A percentile compares a stretch with the other conserved stretches of the same genome.
These are phyloP conservation scores for Monilinia polystroma DNA, from an alignment of 2,329 filamentous ascomycete species.

Conservation along the genomic window DNA sequence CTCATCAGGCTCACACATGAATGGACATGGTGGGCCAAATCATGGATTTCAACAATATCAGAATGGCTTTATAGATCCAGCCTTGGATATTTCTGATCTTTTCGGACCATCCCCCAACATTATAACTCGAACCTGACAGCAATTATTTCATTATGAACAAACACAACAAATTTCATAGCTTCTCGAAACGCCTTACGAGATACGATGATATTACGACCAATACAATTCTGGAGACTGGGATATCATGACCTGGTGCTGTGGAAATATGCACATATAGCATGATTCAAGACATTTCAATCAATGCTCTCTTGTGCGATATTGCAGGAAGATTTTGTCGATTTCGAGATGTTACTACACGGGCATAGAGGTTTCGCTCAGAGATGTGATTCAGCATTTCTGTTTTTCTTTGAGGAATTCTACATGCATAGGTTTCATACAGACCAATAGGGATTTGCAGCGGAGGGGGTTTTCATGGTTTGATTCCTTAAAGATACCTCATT, in stretches of 20 bases:
- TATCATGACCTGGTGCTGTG: constrained; percentile 13
- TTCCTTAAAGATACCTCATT: constrained; percentile 16
- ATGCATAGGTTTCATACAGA: constrained; percentile 2
- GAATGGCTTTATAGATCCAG: constrained; percentile 20
- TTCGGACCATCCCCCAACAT: constrained; percentile 18
- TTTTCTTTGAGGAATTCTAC: constrained; percentile 9
- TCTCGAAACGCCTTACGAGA: background rate
- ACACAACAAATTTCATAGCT: constrained; percentile 11
- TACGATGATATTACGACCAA: constrained; percentile 14
- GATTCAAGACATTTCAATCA: background rate
- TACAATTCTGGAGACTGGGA: constrained; percentile 16
- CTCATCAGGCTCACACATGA: constrained; percentile 10
- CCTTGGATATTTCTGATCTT: constrained; percentile 21
- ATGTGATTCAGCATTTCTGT: constrained; percentile 8
- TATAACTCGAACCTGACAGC: constrained; percentile 17
- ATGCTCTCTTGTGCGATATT: background rate
- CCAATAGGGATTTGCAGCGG: background rate
- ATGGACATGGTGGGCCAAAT: constrained; percentile 13
- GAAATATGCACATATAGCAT: background rate
- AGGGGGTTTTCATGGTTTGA: background rate
- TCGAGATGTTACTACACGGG: constrained; percentile 11
- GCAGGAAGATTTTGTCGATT: constrained; percentile 6
- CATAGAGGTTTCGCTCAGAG: constrained; percentile 13
- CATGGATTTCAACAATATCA: constrained; percentile 17
- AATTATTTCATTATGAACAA: background rate